Percentiles rank a stretch among this genome's conserved stretches.
Conservation (phyloP, 1,139 yeast genomes). For the Kluyveromyces sp. region DNA sequence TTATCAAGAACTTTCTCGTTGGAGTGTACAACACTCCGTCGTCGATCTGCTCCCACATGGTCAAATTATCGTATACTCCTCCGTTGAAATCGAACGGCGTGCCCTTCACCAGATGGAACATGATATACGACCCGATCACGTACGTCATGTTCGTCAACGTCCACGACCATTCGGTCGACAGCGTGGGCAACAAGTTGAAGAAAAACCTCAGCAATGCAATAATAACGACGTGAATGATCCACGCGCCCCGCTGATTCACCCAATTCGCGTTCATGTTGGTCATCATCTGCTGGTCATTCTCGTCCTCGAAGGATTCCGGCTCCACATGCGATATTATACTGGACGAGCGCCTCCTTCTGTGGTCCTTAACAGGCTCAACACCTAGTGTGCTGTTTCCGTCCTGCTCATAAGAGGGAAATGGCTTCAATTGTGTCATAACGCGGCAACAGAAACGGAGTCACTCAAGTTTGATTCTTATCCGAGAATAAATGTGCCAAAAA, state of each 20-base stretch:
- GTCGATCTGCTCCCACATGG: conserved; percentile 99
- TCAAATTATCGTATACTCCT: conserved; percentile 91
- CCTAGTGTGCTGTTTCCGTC: conserved; percentile 5
- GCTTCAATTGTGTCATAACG: conserved; percentile 16
- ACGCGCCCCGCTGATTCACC: conserved; percentile 94
- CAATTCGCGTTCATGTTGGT: conserved; percentile 92
- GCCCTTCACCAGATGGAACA: conserved; percentile 96
- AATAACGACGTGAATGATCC: conserved; percentile 86
- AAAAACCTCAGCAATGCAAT: conserved; percentile 66
- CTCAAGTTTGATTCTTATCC: no score
- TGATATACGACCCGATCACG: conserved; percentile 83
- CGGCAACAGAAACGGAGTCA: no score
- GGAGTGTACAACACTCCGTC: conserved; percentile 97
- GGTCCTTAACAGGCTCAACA: conserved; percentile 34
- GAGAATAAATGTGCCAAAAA: neutral
- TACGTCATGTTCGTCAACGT: conserved; percentile 86
- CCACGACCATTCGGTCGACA: conserved; percentile 85
- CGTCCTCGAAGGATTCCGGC: conserved; percentile 88
- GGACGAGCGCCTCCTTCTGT: conserved; percentile 51
- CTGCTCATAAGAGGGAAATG: conserved; percentile 23
- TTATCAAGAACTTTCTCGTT: conserved; percentile 81
- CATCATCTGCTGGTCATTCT: conserved; percentile 81
- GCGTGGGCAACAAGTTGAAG: conserved; percentile 69
- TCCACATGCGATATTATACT: conserved; percentile 80
- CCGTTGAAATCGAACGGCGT: conserved; percentile 95